phyloP scores from a whole-genome alignment of 225 moss, liverwort and hornwort genomes.

The Bryoerythrophyllum caledonicum region DNA sequence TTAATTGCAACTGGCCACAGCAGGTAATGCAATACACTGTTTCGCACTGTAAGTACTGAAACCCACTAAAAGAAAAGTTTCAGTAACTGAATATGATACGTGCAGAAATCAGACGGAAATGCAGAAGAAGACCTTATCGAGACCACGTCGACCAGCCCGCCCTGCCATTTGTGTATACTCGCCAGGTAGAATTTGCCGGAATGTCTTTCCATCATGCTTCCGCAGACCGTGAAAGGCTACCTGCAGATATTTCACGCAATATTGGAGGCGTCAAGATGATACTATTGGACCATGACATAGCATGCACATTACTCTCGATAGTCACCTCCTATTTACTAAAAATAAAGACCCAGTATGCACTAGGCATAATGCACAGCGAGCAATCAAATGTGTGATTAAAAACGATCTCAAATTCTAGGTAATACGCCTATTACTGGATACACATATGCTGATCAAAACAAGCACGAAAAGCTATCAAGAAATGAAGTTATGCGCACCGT shows the following conservation, averaged over 20 bases:
- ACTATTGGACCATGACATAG: slow-evolving; percentile 1
- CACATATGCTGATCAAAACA: slow-evolving; percentile 3
- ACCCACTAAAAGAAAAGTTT: slow-evolving; percentile 1
- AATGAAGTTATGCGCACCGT: slow-evolving; percentile 51
- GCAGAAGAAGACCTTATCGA: slow-evolving; percentile 75
- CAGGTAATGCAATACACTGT: slow-evolving; percentile 4
- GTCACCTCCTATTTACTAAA: not conserved
- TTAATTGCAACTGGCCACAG: slow-evolving; percentile 10
- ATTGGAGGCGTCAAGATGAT: slow-evolving; percentile 24
- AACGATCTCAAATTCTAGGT: not conserved
- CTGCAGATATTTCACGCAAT: slow-evolving; percentile 41
- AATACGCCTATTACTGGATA: not conserved
- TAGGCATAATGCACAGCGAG: slow-evolving; percentile 2
- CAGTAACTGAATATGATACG: slow-evolving; percentile 6
- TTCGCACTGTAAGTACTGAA: too few relatives aligned
- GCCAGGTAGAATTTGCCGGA: slow-evolving; percentile 89
- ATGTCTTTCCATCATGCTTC: slow-evolving; percentile 95
- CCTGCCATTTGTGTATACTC: slow-evolving; percentile 99
- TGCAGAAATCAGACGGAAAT: slow-evolving; percentile 11
- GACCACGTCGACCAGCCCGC: slow-evolving; percentile 94
- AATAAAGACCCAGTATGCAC: not conserved
- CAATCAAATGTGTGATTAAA: slow-evolving; percentile 14
- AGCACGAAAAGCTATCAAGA: not conserved
- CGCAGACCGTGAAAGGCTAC: slow-evolving; percentile 96
- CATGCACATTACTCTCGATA: slow-evolving; percentile 11